Conservation (phyloP, 2,329 filamentous ascomycete genomes). For the Botrytis deweyae region DNA sequence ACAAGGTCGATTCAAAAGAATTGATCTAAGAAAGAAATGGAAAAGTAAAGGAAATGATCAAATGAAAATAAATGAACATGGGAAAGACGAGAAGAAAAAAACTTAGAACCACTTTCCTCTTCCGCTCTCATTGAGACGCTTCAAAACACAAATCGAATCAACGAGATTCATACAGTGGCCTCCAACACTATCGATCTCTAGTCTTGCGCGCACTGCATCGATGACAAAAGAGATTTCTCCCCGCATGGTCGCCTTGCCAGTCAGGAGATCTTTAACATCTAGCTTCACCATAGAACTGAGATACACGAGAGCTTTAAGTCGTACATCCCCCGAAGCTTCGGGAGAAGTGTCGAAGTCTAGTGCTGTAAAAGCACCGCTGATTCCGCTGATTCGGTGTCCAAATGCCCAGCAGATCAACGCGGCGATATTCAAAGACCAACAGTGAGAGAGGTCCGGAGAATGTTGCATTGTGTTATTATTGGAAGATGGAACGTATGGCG, state of each 20-base stretch:
- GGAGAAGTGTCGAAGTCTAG: not conserved
- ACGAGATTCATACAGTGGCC: conserved; percentile 51
- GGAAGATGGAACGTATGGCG: conserved; percentile 27
- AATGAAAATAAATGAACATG: not conserved
- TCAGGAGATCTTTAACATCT: conserved; percentile 43
- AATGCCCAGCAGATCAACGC: conserved; percentile 61
- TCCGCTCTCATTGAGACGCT: conserved; percentile 49
- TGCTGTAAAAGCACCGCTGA: not conserved
- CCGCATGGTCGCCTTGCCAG: conserved; percentile 40
- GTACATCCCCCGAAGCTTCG: conserved; percentile 15
- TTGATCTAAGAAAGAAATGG: not conserved
- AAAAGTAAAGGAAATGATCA: not conserved
- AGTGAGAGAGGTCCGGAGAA: conserved; percentile 45
- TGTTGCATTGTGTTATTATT: not conserved
- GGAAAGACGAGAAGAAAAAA: not conserved
- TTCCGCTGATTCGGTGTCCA: conserved; percentile 39
- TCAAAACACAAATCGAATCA: conserved; percentile 54
- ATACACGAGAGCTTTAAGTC: conserved; percentile 38
- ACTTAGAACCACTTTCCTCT: conserved; percentile 46
- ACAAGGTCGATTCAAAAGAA: not conserved
- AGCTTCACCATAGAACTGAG: conserved; percentile 44
- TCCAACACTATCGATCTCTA: conserved; percentile 52
- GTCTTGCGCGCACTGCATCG: conserved; percentile 47
- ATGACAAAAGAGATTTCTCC: conserved; percentile 49
- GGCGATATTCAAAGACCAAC: conserved; percentile 57